These are phyloP conservation scores for Rubus parviflorus DNA, from an alignment of 306 rosid species.

Conservation along the genomic window DNA sequence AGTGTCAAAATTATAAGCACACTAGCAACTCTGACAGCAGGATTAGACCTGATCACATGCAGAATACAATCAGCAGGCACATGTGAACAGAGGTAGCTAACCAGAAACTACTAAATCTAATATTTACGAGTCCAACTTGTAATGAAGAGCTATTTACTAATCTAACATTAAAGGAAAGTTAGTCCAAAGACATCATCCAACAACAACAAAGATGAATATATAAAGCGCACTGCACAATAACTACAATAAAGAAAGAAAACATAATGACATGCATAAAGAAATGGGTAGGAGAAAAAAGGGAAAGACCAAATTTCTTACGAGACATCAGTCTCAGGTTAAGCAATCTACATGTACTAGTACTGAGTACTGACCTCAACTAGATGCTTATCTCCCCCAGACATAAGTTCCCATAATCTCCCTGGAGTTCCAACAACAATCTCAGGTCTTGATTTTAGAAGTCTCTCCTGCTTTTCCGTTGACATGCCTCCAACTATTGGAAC, in stretches of 20 bases:
- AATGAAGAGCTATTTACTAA: background rate
- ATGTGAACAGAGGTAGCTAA: background rate
- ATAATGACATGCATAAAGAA: background rate
- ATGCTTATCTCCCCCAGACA: constrained; percentile 84
- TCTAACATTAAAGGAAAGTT: background rate
- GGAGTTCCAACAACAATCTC: constrained; percentile 96
- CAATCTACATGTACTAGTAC: constrained; percentile 12
- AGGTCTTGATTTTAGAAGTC: constrained; percentile 75
- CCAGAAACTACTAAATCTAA: background rate
- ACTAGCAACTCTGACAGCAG: background rate
- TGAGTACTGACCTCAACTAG: constrained; percentile 68
- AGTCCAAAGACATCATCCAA: background rate
- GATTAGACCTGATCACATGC: background rate
- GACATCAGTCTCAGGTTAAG: background rate
- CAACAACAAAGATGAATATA: background rate
- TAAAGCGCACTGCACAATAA: background rate
- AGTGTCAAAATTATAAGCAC: background rate
- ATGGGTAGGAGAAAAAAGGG: background rate
- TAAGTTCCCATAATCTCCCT: constrained; percentile 96
- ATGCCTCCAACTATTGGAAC: constrained; percentile 93
- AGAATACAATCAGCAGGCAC: background rate
- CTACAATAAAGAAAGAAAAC: background rate
- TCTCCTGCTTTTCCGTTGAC: constrained; percentile 85
- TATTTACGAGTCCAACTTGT: background rate
- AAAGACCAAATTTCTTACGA: background rate